Evolutionary conservation across 495 filamentous ascomycete species (phyloP).

Genomic region (Cercophora sp.): DNA sequence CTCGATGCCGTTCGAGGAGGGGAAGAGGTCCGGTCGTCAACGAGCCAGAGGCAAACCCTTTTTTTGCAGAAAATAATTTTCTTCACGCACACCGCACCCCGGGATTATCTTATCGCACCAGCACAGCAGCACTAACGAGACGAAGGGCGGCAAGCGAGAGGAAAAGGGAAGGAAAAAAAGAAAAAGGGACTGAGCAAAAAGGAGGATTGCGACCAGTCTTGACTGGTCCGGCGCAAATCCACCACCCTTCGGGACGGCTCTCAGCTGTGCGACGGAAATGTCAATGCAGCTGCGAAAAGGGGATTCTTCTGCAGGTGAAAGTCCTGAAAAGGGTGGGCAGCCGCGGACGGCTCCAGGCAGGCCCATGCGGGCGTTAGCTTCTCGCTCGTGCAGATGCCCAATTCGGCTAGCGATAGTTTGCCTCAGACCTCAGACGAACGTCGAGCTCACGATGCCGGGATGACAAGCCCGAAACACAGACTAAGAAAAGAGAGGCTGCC

Average conservation of each 20-base stretch:
- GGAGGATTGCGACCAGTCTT: slow-evolving; percentile 8
- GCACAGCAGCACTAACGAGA: neutral
- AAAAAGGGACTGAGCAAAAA: slow-evolving; percentile 7
- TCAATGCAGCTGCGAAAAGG: slow-evolving; percentile 8
- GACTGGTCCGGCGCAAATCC: slow-evolving; percentile 3
- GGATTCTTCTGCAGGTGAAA: neutral
- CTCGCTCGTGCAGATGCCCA: slow-evolving; percentile 6
- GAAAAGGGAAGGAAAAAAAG: slow-evolving; percentile 3
- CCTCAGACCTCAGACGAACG: slow-evolving; percentile 12
- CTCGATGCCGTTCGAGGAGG: neutral
- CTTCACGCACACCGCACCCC: neutral
- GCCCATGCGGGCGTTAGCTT: slow-evolving; percentile 11
- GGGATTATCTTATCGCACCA: too few relatives aligned
- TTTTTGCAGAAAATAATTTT: neutral
- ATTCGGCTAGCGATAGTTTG: slow-evolving; percentile 7
- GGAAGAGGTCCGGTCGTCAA: neutral
- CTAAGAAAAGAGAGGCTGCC: too few relatives aligned
- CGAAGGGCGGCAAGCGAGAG: neutral
- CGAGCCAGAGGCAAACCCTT: neutral
- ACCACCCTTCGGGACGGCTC: slow-evolving; percentile 1
- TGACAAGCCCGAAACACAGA: too few relatives aligned
- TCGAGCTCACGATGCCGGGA: neutral
- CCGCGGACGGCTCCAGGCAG: neutral
- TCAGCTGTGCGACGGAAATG: slow-evolving; percentile 1
- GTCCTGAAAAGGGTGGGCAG: neutral